A percentile compares a stretch with the other conserved stretches of the same genome.
Evolutionary conservation across 345 rosid species (phyloP).

Genomic region (Hevea brasiliensis): DNA sequence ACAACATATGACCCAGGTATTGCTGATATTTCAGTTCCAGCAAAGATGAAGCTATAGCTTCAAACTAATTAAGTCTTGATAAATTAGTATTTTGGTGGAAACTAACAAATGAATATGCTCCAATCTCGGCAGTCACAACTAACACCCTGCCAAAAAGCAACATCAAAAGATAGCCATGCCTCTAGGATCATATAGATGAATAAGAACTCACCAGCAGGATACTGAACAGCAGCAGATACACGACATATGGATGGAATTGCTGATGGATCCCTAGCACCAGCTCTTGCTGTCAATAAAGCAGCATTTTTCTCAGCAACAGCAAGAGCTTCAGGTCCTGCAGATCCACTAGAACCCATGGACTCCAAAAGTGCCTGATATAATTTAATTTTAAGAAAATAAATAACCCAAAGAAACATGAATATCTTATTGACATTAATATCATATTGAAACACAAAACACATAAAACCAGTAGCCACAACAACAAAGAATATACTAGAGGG

Average conservation of each 20-base stretch:
- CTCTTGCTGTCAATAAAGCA: slow-evolving; percentile 90
- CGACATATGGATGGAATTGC: slow-evolving; percentile 98
- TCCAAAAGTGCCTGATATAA: slow-evolving; percentile 83
- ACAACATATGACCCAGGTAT: not conserved
- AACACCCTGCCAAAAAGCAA: slow-evolving; percentile 5
- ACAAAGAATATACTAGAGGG: not conserved
- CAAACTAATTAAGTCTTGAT: not conserved
- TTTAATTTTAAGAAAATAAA: slow-evolving; percentile 7
- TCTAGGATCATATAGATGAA: slow-evolving; percentile 6
- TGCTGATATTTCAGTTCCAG: not conserved
- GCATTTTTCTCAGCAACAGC: slow-evolving; percentile 92
- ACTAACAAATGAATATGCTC: not conserved
- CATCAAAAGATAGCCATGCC: slow-evolving; percentile 4
- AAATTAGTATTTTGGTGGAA: not conserved
- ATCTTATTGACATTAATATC: not conserved
- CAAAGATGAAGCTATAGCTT: not conserved
- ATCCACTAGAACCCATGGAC: slow-evolving; percentile 83
- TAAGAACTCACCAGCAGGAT: slow-evolving; percentile 71
- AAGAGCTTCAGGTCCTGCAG: slow-evolving; percentile 86
- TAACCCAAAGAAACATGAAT: not conserved
- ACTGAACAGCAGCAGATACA: slow-evolving; percentile 90
- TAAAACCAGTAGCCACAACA: not conserved
- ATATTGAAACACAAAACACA: slow-evolving; percentile 7
- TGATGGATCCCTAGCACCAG: slow-evolving; percentile 98
- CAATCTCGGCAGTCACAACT: not conserved